Evolutionary conservation across 192 early-diverging fungal genomes (phyloP).

Genomic region (Backusella circina): DNA sequence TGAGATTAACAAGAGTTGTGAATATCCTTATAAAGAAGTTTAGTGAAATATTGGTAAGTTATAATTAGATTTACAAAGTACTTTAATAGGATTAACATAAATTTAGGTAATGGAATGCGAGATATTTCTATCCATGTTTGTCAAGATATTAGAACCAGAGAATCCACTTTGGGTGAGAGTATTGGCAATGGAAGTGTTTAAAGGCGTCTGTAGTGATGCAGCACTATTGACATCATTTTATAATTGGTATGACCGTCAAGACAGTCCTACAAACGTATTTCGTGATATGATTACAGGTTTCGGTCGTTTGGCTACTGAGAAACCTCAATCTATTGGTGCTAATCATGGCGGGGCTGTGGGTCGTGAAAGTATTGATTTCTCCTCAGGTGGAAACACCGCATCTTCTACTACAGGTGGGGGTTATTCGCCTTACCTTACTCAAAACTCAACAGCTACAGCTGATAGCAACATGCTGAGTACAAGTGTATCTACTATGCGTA

Average conservation of each 20-base stretch:
- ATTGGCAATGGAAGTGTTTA: slow-evolving; percentile 78
- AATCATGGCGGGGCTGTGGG: slow-evolving; percentile 19
- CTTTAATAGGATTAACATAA: not conserved
- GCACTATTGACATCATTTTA: slow-evolving; percentile 67
- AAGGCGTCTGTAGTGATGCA: slow-evolving; percentile 59
- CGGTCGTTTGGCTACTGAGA: slow-evolving; percentile 72
- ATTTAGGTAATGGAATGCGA: slow-evolving; percentile 85
- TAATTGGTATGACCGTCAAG: slow-evolving; percentile 71
- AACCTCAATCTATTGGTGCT: slow-evolving; percentile 52
- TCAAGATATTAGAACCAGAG: slow-evolving; percentile 78
- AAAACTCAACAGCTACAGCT: slow-evolving; percentile 10
- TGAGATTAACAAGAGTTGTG: slow-evolving; percentile 81
- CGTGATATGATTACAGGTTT: slow-evolving; percentile 78
- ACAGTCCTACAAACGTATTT: slow-evolving; percentile 72
- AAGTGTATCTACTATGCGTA: slow-evolving; percentile 55
- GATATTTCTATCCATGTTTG: slow-evolving; percentile 87
- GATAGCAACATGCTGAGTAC: slow-evolving; percentile 40
- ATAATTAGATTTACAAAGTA: too few species aligned
- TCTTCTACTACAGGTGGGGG: not conserved
- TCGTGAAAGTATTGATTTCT: slow-evolving; percentile 37
- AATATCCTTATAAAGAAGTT: slow-evolving; percentile 78
- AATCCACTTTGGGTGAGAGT: slow-evolving; percentile 77
- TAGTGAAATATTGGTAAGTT: slow-evolving; percentile 61
- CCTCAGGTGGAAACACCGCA: not conserved
- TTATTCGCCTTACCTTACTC: not conserved